phyloP scores from a whole-genome alignment of 257 asterid species.

The Lantana camara region DNA sequence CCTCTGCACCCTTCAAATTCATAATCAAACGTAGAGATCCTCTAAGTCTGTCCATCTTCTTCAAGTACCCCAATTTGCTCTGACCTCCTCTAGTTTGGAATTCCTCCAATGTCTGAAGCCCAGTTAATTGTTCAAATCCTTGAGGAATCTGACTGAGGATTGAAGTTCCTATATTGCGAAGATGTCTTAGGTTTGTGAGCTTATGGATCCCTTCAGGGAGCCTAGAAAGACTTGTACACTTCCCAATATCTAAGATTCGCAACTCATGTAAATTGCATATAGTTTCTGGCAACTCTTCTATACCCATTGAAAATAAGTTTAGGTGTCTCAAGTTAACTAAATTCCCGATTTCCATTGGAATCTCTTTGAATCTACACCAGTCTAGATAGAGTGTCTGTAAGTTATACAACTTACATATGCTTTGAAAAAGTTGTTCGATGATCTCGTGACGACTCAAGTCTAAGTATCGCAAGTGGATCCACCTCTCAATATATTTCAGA shows the following conservation, averaged over 20 bases:
- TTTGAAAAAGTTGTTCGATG: too few species aligned
- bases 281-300: constrained; percentile 30
- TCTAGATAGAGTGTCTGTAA: background rate
- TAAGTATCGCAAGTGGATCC: constrained; percentile 28
- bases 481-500: background rate
- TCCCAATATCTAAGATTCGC: constrained; percentile 19
- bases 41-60: constrained; percentile 18
- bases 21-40: background rate
- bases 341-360: constrained; percentile 6
- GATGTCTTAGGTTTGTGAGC: constrained; percentile 24
- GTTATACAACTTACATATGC: constrained; percentile 1
- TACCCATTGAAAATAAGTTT: background rate
- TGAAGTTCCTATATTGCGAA: background rate
- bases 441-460: constrained; percentile 1
- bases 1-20: background rate
- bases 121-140: too few species aligned
- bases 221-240: background rate
- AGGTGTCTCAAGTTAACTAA: constrained; percentile 15
- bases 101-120: background rate
- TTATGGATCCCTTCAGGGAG: constrained; percentile 28
- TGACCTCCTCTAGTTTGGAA: background rate
- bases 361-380: background rate
- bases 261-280: constrained; percentile 25
- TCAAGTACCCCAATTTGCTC: constrained; percentile 18
- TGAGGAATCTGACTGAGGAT: background rate